phyloP scores from a whole-genome alignment of 2,329 filamentous ascomycete genomes.

The Tolypocladium inflatum region DNA sequence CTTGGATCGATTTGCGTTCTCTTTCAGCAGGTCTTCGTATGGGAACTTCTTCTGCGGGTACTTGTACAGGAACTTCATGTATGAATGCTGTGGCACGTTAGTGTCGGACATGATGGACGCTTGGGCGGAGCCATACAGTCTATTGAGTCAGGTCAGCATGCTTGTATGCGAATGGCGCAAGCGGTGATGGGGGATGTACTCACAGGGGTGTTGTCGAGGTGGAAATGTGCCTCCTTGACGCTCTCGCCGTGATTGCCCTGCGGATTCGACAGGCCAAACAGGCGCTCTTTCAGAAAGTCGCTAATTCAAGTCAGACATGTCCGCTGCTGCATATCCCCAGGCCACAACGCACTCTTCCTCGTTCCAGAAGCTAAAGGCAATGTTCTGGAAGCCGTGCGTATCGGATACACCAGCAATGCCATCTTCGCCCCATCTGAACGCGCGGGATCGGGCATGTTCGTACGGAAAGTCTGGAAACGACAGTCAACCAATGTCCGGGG shows the following conservation, averaged over 20 bases:
- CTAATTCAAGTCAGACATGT: slow-evolving; percentile 34
- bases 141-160: slow-evolving; percentile 17
- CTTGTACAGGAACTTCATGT: slow-evolving; percentile 99
- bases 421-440: slow-evolving; percentile 94
- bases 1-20: slow-evolving; percentile 70
- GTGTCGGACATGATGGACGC: neutral
- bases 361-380: slow-evolving; percentile 97
- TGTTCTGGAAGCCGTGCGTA: slow-evolving; percentile 82
- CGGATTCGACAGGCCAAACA: slow-evolving; percentile 91
- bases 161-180: slow-evolving; percentile 2
- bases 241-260: slow-evolving; percentile 97
- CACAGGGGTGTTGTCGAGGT: slow-evolving; percentile 83
- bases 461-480: slow-evolving; percentile 73
- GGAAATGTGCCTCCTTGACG: slow-evolving; percentile 93
- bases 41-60: slow-evolving; percentile 89
- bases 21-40: slow-evolving; percentile 77
- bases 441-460: slow-evolving; percentile 78
- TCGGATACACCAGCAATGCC: slow-evolving; percentile 92
- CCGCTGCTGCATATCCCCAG: neutral
- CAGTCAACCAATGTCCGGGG: slow-evolving; percentile 5
- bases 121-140: slow-evolving; percentile 30
- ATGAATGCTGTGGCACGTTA: slow-evolving; percentile 61
- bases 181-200: slow-evolving; percentile 14
- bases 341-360: slow-evolving; percentile 64
- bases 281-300: slow-evolving; percentile 85